phyloP scores from a whole-genome alignment of 1,284 basidiomycete genomes.

The Phellinidium pouzarii region DNA sequence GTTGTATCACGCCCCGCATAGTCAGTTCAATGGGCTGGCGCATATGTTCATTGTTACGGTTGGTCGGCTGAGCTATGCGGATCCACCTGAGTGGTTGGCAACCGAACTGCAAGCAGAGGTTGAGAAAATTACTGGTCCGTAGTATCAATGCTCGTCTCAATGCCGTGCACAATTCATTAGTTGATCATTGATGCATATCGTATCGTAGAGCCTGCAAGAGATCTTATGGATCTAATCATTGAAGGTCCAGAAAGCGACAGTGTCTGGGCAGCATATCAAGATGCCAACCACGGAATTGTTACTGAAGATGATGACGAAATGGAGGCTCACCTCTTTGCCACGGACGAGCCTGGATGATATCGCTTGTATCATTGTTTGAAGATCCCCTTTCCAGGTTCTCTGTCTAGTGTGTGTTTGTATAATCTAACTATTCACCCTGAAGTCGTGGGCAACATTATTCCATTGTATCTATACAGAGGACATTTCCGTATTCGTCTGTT shows the following conservation, averaged over 20 bases:
- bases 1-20: constrained; percentile 43
- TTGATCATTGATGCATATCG: not conserved
- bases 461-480: constrained; percentile 3
- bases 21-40: constrained; percentile 59
- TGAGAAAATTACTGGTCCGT: constrained; percentile 46
- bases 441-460: not conserved
- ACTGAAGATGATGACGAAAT: constrained; percentile 40
- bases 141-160: not conserved
- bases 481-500: not conserved
- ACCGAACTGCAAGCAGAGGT: constrained; percentile 38
- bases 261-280: constrained; percentile 63
- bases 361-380: constrained; percentile 22
- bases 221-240: constrained; percentile 64
- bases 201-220: constrained; percentile 52
- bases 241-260: constrained; percentile 71
- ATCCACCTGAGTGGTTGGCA: constrained; percentile 56
- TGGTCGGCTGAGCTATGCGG: constrained; percentile 67
- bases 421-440: constrained; percentile 18
- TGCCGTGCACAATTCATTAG: not conserved
- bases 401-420: not conserved
- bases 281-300: constrained; percentile 35
- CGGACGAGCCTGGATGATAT: constrained; percentile 3
- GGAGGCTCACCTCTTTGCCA: constrained; percentile 34
- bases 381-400: not conserved
- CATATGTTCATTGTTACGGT: constrained; percentile 73